phyloP scores from a whole-genome alignment of 2,329 filamentous ascomycete genomes.

The Lachnellula suecica region DNA sequence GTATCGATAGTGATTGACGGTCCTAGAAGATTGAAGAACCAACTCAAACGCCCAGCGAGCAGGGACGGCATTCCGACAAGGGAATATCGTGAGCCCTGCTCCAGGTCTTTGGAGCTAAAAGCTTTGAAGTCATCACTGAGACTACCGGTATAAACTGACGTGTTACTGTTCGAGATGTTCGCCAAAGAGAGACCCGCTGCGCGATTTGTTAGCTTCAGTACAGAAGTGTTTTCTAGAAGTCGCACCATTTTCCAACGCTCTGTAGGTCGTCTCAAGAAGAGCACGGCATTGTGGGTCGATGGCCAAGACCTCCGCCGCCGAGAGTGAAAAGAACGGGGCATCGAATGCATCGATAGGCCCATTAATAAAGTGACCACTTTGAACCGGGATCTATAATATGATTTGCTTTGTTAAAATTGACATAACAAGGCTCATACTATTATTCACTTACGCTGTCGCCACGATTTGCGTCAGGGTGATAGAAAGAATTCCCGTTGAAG shows the following conservation, averaged over 20 bases:
- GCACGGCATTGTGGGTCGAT: conserved; percentile 50
- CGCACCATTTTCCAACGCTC: conserved; percentile 18
- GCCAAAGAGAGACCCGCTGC: conserved; percentile 14
- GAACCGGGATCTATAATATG: neutral
- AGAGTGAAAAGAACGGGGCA: conserved; percentile 40
- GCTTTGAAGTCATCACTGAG: conserved; percentile 29
- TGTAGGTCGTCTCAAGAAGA: conserved; percentile 37
- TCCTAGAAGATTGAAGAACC: conserved; percentile 49
- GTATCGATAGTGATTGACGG: conserved; percentile 57
- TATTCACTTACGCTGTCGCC: neutral
- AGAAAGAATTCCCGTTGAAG: conserved; percentile 14
- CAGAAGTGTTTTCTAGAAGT: neutral
- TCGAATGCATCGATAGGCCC: conserved; percentile 37
- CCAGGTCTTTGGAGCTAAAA: neutral
- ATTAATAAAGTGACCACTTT: conserved; percentile 32
- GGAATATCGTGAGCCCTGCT: conserved; percentile 4
- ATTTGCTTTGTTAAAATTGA: neutral
- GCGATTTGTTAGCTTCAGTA: too few relatives aligned
- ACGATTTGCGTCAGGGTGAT: conserved; percentile 9
- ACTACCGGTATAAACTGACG: conserved; percentile 32
- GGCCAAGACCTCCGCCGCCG: conserved; percentile 48
- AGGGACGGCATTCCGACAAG: conserved; percentile 36
- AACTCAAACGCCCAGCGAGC: conserved; percentile 53
- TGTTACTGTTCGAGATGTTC: conserved; percentile 17
- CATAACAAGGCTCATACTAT: neutral